Conservation (phyloP, 2,329 filamentous ascomycete species). For the Fusarium nelsonii region DNA sequence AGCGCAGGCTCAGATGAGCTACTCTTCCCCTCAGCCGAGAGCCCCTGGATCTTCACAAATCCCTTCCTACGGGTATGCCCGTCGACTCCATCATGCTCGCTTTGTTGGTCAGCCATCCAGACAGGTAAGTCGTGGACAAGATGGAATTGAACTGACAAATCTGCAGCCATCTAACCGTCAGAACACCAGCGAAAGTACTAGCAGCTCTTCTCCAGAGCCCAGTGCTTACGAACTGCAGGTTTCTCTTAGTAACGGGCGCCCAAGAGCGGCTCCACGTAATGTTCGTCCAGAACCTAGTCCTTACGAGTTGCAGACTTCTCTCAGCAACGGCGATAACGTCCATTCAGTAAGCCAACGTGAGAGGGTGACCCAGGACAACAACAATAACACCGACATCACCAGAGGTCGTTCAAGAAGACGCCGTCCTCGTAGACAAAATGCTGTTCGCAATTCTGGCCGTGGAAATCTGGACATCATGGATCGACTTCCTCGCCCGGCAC, state of each 20-base stretch:
- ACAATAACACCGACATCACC: neutral
- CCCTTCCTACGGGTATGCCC: neutral
- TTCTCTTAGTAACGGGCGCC: neutral
- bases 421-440: neutral
- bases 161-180: conserved; percentile 2
- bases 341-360: neutral
- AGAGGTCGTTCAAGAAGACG: neutral
- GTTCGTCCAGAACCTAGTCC: neutral
- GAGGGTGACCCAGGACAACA: neutral
- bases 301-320: neutral
- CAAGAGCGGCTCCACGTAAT: neutral
- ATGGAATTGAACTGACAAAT: conserved; percentile 12
- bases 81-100: neutral
- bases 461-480: conserved; percentile 11
- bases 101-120: neutral
- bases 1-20: neutral
- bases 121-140: conserved; percentile 9
- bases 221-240: neutral
- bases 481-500: neutral
- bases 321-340: neutral
- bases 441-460: neutral
- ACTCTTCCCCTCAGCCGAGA: neutral
- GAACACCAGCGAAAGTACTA: neutral
- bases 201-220: neutral
- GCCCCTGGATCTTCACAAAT: neutral